These are phyloP conservation scores for Yarrowia yakushimensis DNA, from an alignment of 805 yeast species.

Conservation along the genomic window DNA sequence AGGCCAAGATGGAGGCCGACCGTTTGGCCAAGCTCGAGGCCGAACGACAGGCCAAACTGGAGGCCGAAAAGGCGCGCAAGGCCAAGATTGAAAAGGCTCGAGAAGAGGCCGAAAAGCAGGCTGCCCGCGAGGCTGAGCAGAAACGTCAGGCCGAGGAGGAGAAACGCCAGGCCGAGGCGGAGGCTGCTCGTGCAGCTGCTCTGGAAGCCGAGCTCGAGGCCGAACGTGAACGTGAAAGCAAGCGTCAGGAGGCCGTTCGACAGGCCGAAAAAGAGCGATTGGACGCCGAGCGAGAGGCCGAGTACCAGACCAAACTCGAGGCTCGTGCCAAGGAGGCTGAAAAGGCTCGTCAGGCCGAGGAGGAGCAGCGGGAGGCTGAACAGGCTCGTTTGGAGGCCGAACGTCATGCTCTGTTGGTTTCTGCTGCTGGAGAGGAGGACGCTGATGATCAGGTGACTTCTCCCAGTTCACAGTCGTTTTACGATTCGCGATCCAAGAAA, in stretches of 20 bases:
- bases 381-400: slow-evolving; percentile 14
- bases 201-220: slow-evolving; percentile 1
- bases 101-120: neutral
- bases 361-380: neutral
- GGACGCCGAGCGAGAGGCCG: slow-evolving; percentile 10
- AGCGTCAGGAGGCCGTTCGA: neutral
- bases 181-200: neutral
- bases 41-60: neutral
- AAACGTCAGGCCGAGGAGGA: neutral
- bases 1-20: neutral
- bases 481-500: neutral
- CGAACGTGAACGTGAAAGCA: neutral
- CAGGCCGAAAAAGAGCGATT: neutral
- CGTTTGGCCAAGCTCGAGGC: neutral
- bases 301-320: slow-evolving; percentile 11
- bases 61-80: neutral
- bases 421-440: slow-evolving; percentile 1
- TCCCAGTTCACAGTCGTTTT: neutral
- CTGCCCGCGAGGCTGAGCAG: neutral
- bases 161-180: neutral
- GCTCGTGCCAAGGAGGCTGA: slow-evolving; percentile 16
- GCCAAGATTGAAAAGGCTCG: neutral
- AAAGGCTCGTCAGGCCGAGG: slow-evolving; percentile 9
- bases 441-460: neutral
- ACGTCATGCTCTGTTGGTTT: slow-evolving; percentile 1